Base-by-base conservation (phyloP, 495 filamentous ascomycete species). In the Chaetomium fimeti region DNA sequence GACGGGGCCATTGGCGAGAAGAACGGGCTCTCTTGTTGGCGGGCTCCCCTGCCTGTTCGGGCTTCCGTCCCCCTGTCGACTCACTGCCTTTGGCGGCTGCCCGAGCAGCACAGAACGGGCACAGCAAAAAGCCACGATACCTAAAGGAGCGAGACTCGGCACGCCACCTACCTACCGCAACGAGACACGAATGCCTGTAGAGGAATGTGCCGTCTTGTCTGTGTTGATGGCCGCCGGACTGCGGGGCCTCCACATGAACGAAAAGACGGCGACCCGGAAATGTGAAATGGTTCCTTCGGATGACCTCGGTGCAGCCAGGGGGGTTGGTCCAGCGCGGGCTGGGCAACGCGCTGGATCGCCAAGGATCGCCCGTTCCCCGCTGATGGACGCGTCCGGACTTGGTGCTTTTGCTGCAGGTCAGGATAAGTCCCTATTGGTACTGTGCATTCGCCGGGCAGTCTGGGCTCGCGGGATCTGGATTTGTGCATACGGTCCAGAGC, bases 1-100 rank as follows among this genome's bases (percentile, higher is more conserved):
- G 60, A 51, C 61, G 60, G 65, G 63, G 60, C 29, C 43, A 59
- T 64, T 65, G 70, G 66, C 63, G 61, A 67, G 66, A 69, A 70
- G 48, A 42, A 24, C 55, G 38, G 57, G 27, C 40, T 43, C 54
- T 68, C 63, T 60, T 47, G 66, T 66, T 62, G 60, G 66, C 56
- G 52, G 54, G 43, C 29, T 4, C 29, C 59, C 53, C 59, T 45
- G 49, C 57, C 64, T 45, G 32, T 55, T 57, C 60, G 47, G 53
- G 43, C 51, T 18, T 56, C 22, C n/a, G 29, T 57, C 25, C 47
- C 43, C 58, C 45, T 61, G 59, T 40, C 55, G 62, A 61, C 58
- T 40, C 62, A 69, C 53, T 49, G n/a, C 20, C 20, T 20, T 60
- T 53, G 49, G 61, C 60, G 59, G 52, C 28, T 53, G 63, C 42